Conservation (phyloP, 2,329 filamentous ascomycete species). For the Bisporella sp. region DNA sequence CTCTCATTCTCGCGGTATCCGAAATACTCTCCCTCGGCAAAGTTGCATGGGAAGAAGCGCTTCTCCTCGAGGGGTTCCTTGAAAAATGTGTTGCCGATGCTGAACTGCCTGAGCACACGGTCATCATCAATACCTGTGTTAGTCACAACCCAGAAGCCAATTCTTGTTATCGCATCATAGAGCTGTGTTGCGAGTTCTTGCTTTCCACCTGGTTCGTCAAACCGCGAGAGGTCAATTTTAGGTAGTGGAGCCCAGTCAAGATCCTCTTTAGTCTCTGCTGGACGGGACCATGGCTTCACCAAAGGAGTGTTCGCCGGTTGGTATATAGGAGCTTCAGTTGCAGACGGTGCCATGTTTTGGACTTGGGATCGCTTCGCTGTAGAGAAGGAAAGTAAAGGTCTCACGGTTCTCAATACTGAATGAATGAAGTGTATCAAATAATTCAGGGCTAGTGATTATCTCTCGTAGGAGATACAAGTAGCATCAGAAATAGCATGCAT, state of each 20-base stretch:
- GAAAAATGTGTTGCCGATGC: conserved; percentile 53
- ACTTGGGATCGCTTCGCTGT: no score
- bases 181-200: conserved; percentile 42
- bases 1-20: conserved; percentile 44
- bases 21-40: conserved; percentile 48
- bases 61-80: conserved; percentile 50
- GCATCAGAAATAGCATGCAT: no score
- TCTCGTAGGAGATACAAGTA: no score
- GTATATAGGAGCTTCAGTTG: conserved; percentile 2
- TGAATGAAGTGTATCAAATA: no score
- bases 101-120: conserved; percentile 53
- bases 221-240: conserved; percentile 42
- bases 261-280: conserved; percentile 22
- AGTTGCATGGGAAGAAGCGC: conserved; percentile 40
- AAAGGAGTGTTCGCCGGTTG: conserved; percentile 7
- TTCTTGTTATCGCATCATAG: conserved; percentile 39
- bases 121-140: conserved; percentile 56
- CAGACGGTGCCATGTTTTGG: conserved; percentile 22
- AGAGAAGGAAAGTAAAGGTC: no score
- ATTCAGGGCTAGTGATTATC: no score
- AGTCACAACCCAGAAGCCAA: conserved; percentile 56
- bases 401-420: no score
- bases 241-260: conserved; percentile 43
- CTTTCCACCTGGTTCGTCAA: conserved; percentile 41
- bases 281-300: conserved; percentile 28